phyloP scores from a whole-genome alignment of 208 protist genomes.

The Crithidia thermophila region DNA sequence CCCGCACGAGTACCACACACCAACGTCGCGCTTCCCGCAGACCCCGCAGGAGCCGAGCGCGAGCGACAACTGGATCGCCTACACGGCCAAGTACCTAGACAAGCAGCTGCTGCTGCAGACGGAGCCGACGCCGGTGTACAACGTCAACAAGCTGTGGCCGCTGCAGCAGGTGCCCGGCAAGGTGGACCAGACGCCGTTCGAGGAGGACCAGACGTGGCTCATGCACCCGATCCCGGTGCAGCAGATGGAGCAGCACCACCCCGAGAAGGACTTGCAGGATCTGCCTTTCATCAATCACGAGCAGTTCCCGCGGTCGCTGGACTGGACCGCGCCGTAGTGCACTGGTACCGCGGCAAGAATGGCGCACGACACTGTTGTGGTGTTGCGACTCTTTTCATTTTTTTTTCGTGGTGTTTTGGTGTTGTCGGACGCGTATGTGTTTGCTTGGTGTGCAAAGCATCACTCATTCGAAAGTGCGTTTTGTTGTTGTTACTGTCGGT shows the following conservation, averaged over 20 bases:
- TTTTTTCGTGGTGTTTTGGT: neutral
- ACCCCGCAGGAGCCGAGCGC: slow-evolving; percentile 47
- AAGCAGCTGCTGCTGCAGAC: slow-evolving; percentile 64
- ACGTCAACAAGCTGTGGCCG: slow-evolving; percentile 88
- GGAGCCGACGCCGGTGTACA: slow-evolving; percentile 73
- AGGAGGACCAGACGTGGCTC: slow-evolving; percentile 92
- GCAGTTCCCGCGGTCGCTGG: slow-evolving; percentile 86
- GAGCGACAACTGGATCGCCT: slow-evolving; percentile 78
- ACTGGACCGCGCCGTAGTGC: slow-evolving; percentile 83
- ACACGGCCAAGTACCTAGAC: slow-evolving; percentile 86
- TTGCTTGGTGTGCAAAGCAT: too few species aligned
- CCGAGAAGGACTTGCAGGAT: slow-evolving; percentile 88
- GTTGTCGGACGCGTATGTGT: neutral
- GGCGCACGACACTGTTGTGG: neutral
- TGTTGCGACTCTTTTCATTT: neutral
- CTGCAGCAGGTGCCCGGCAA: slow-evolving; percentile 89
- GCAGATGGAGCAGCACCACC: slow-evolving; percentile 81
- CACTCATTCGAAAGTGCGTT: neutral
- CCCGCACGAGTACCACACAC: slow-evolving; percentile 87
- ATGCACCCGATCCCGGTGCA: slow-evolving; percentile 87
- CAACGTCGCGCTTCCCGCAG: slow-evolving; percentile 74
- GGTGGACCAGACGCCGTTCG: slow-evolving; percentile 86
- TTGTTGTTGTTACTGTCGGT: too few species aligned
- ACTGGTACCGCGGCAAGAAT: neutral
- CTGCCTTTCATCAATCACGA: slow-evolving; percentile 90